These are phyloP conservation scores for Mycosphaerella sp. DNA, from an alignment of 2,329 filamentous ascomycete genomes.

Conservation along the genomic window DNA sequence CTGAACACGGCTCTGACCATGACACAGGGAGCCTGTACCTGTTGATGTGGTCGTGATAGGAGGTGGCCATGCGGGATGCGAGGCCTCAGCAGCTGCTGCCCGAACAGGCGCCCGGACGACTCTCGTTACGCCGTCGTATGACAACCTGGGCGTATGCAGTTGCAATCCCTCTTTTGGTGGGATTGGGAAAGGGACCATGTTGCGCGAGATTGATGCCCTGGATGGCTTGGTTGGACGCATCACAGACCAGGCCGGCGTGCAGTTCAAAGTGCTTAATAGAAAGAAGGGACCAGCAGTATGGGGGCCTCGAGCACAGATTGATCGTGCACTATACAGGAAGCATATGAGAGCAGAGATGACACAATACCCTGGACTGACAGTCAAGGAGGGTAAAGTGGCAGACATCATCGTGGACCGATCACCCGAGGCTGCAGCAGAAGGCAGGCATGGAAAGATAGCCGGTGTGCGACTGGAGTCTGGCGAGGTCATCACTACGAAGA, in stretches of 20 bases:
- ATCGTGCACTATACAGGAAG: constrained; percentile 78
- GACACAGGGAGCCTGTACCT: constrained; percentile 24
- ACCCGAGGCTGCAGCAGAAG: constrained; percentile 39
- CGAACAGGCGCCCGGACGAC: constrained; percentile 82
- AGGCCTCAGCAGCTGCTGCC: constrained; percentile 87
- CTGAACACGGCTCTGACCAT: constrained; percentile 31
- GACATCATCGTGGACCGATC: constrained; percentile 74
- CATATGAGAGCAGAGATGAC: constrained; percentile 85
- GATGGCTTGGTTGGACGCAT: constrained; percentile 84
- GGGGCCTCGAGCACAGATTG: constrained; percentile 95
- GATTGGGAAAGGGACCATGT: constrained; percentile 96
- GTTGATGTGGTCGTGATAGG: constrained; percentile 89
- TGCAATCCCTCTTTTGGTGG: constrained; percentile 97
- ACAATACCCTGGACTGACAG: constrained; percentile 67
- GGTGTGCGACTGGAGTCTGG: constrained; percentile 85
- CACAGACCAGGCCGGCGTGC: constrained; percentile 90
- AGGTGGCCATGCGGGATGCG: constrained; percentile 89
- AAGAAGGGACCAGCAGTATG: constrained; percentile 93
- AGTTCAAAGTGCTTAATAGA: constrained; percentile 82
- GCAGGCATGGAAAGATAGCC: constrained; percentile 63
- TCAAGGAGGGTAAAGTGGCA: constrained; percentile 81
- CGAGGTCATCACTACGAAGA: constrained; percentile 68
- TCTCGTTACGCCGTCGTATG: constrained; percentile 77
- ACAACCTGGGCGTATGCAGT: constrained; percentile 89
- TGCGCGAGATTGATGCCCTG: constrained; percentile 89